Evolutionary conservation across 108 stramenopile species (phyloP).

Genomic region (Stephanodiscus minutulus): DNA sequence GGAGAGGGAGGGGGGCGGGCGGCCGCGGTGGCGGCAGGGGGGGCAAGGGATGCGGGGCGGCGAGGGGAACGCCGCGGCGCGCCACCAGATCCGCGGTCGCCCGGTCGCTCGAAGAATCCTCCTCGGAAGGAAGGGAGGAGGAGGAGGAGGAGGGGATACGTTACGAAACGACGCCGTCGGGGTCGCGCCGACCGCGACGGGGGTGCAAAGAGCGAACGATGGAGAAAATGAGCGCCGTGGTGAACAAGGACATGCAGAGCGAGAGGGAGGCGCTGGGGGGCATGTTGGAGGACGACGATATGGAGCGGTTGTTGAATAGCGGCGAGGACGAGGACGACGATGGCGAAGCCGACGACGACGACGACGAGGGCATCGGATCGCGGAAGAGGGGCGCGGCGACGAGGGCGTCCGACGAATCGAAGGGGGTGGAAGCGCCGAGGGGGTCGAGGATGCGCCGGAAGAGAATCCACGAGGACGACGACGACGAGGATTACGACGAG

Average conservation of each 20-base stretch:
- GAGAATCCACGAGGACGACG: slow-evolving; percentile 20
- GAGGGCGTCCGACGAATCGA: not conserved
- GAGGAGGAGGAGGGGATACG: slow-evolving; percentile 4
- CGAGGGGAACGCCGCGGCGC: not conserved
- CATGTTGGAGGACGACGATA: slow-evolving; percentile 42
- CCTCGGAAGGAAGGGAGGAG: slow-evolving; percentile 2
- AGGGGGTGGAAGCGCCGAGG: not conserved
- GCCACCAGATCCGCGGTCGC: not conserved
- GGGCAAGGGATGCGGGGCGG: not conserved
- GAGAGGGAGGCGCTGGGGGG: slow-evolving; percentile 39
- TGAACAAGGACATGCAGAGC: slow-evolving; percentile 28
- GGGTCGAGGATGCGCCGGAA: not conserved
- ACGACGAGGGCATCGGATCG: not conserved
- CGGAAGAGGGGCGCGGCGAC: not conserved
- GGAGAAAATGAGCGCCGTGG: slow-evolving; percentile 24
- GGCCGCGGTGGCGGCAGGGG: not conserved
- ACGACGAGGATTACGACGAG: slow-evolving; percentile 41
- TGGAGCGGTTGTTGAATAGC: slow-evolving; percentile 9
- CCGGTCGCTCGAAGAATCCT: not conserved
- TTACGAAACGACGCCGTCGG: slow-evolving; percentile 1
- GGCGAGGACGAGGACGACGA: slow-evolving; percentile 1
- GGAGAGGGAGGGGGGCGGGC: not conserved
- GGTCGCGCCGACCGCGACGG: slow-evolving; percentile 26
- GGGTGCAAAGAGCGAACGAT: slow-evolving; percentile 22
- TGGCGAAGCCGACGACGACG: slow-evolving; percentile 17